phyloP scores from a whole-genome alignment of 2,329 filamentous ascomycete species.

The Botrytis pseudocinerea region DNA sequence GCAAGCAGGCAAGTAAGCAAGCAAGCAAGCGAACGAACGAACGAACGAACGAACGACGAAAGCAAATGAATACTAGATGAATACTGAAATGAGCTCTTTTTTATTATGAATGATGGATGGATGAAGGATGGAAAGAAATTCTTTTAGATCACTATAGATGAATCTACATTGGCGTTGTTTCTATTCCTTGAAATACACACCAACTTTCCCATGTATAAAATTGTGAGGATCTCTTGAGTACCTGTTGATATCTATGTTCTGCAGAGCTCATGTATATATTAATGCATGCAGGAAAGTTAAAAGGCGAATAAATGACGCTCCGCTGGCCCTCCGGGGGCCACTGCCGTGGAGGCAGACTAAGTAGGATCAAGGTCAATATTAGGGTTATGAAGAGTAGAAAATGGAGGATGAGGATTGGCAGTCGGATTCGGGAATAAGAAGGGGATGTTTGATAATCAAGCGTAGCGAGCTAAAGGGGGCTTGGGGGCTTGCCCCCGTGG shows the following conservation, averaged over 20 bases:
- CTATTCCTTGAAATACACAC: background rate
- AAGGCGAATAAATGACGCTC: background rate
- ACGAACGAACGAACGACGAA: conserved; percentile 4
- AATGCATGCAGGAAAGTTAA: background rate
- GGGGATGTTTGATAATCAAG: background rate
- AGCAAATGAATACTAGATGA: conserved; percentile 8
- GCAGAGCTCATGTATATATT: background rate
- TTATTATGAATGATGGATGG: conserved; percentile 18
- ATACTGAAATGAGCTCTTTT: background rate
- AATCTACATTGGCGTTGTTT: conserved; percentile 5
- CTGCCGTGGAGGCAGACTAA: background rate
- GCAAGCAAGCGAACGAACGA: background rate
- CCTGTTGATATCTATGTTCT: background rate
- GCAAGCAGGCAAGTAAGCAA: background rate
- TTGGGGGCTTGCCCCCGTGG: background rate
- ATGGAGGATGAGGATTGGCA: background rate
- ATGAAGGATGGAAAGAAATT: background rate
- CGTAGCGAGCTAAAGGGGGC: background rate
- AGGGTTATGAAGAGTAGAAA: background rate
- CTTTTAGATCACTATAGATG: conserved; percentile 13
- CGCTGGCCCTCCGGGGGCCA: conserved; percentile 5
- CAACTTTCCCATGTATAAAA: background rate
- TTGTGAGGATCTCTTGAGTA: background rate
- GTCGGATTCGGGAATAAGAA: background rate
- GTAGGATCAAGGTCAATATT: background rate